Conservation (phyloP, 768 basidiomycete genomes). For the Mycena olivaceomarginata region DNA sequence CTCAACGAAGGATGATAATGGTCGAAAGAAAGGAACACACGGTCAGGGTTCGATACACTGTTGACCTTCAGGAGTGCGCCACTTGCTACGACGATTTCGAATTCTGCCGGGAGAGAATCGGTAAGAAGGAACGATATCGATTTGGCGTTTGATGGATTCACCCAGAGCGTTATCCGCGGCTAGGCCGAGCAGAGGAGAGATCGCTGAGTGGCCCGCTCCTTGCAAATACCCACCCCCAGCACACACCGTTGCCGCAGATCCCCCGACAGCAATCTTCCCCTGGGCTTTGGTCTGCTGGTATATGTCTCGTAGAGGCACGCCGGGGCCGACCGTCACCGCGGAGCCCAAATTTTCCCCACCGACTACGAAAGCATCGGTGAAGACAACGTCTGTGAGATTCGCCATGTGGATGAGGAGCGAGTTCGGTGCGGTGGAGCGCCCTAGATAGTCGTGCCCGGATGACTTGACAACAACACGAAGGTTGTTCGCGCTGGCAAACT, state of each 20-base stretch:
- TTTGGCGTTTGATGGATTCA: background rate
- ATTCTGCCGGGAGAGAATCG: background rate
- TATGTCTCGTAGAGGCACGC: slow-evolving; percentile 47
- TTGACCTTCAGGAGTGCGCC: slow-evolving; percentile 25
- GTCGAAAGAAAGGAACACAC: background rate
- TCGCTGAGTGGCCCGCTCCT: slow-evolving; percentile 56
- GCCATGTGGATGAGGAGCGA: slow-evolving; percentile 57
- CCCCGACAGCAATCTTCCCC: slow-evolving; percentile 52
- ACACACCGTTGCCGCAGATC: slow-evolving; percentile 51
- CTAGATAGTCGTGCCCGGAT: slow-evolving; percentile 58
- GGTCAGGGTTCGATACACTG: slow-evolving; percentile 16
- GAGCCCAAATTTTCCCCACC: slow-evolving; percentile 47
- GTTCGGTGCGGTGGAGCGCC: slow-evolving; percentile 57
- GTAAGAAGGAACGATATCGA: background rate
- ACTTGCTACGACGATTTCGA: slow-evolving; percentile 25
- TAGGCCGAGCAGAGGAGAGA: slow-evolving; percentile 52
- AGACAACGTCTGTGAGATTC: slow-evolving; percentile 50
- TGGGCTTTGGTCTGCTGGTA: slow-evolving; percentile 47
- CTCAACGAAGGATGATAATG: background rate
- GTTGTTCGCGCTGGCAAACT: slow-evolving; percentile 52
- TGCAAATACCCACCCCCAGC: slow-evolving; percentile 58
- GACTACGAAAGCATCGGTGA: slow-evolving; percentile 44
- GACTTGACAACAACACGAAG: slow-evolving; percentile 56
- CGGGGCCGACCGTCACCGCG: slow-evolving; percentile 53
- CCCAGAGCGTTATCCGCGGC: slow-evolving; percentile 48